Percentiles rank a stretch among this genome's conserved stretches.
These are phyloP conservation scores for Pugionium dolabratum DNA, from an alignment of 345 rosid genomes.

Conservation along the genomic window DNA sequence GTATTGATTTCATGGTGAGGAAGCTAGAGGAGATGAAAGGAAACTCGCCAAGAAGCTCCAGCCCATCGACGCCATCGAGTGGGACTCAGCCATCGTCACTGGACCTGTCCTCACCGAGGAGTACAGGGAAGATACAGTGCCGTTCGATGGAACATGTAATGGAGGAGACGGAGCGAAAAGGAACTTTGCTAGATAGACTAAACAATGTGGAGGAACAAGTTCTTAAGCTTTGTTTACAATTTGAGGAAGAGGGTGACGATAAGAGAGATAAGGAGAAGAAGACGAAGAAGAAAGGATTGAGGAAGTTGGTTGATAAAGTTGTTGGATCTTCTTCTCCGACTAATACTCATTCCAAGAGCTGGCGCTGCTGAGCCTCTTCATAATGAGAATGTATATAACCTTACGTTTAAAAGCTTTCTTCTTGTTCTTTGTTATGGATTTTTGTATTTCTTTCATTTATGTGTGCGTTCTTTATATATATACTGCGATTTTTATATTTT, in stretches of 20 bases:
- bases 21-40: constrained; percentile 36
- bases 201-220: constrained; percentile 38
- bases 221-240: constrained; percentile 35
- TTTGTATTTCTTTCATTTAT: too few species aligned
- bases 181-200: constrained; percentile 34
- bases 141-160: constrained; percentile 39
- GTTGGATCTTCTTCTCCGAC: constrained; percentile 43
- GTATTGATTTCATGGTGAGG: constrained; percentile 34
- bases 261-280: constrained; percentile 21
- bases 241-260: constrained; percentile 29
- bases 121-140: constrained; percentile 22
- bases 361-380: constrained; percentile 36
- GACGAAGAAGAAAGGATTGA: constrained; percentile 32
- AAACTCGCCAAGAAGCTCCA: constrained; percentile 33
- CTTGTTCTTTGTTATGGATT: neutral
- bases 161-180: constrained; percentile 33
- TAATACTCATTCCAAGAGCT: constrained; percentile 25
- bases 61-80: constrained; percentile 33
- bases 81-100: constrained; percentile 37
- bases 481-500: too few species aligned
- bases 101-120: constrained; percentile 33
- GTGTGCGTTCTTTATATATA: too few species aligned
- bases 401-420: neutral
- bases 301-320: constrained; percentile 35
- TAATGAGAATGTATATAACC: constrained; percentile 11